Conservation (phyloP, 2,329 filamentous ascomycete species). For the Fusarium nanum region DNA sequence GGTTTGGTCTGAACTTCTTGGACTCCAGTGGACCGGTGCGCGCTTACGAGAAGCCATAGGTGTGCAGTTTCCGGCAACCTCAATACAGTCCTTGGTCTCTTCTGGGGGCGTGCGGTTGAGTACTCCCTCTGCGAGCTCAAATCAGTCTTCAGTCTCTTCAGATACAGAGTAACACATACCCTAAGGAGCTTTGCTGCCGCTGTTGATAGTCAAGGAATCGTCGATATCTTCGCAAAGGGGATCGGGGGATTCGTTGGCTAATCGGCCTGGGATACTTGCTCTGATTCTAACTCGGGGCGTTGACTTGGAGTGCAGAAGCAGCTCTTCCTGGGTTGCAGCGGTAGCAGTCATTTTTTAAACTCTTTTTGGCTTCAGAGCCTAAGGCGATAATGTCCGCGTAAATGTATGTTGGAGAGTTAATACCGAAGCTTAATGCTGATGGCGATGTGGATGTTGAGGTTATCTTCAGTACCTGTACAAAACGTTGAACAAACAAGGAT, state of each 20-base stretch:
- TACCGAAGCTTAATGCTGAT: background rate
- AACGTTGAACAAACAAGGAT: background rate
- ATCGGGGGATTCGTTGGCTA: background rate
- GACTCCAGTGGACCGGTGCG: background rate
- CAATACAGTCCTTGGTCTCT: background rate
- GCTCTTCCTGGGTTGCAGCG: background rate
- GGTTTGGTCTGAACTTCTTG: background rate
- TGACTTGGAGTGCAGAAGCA: background rate
- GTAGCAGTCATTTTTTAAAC: slow-evolving; percentile 1
- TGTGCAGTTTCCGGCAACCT: background rate
- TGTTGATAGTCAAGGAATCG: background rate
- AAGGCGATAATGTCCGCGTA: background rate
- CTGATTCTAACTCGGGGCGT: background rate
- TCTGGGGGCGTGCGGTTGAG: background rate
- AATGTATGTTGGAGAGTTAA: background rate
- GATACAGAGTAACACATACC: background rate
- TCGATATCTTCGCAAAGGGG: background rate
- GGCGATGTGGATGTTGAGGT: background rate
- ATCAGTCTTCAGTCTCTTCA: background rate
- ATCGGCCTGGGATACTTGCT: background rate
- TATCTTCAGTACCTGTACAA: background rate
- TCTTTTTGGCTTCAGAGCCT: background rate
- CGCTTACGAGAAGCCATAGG: background rate
- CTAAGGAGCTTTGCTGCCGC: slow-evolving; percentile 16
- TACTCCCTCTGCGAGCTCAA: slow-evolving; percentile 8